Evolutionary conservation across 345 rosid genomes (phyloP).

Genomic region (Sonneratia caseolaris): DNA sequence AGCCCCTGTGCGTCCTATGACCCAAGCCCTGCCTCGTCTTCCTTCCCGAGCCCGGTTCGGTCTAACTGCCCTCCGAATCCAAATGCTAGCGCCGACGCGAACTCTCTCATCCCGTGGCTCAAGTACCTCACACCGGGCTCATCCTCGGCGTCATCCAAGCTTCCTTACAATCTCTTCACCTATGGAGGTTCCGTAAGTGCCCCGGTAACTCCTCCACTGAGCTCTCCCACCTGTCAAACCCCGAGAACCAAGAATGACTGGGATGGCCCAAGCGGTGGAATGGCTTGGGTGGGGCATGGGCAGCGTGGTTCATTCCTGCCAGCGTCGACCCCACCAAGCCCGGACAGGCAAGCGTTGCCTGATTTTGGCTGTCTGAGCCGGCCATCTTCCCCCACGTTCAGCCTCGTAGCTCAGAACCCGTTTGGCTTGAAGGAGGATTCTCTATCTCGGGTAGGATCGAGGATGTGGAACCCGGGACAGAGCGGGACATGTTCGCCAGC

Average conservation of each 20-base stretch:
- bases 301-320: not conserved
- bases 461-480: constrained; percentile 98
- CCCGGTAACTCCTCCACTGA: constrained; percentile 91
- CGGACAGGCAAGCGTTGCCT: not conserved
- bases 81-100: constrained; percentile 54
- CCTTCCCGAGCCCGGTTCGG: constrained; percentile 49
- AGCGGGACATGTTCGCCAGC: constrained; percentile 97
- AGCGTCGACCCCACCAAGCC: constrained; percentile 3
- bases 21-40: constrained; percentile 75
- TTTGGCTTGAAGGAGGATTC: constrained; percentile 51
- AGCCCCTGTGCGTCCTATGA: constrained; percentile 86
- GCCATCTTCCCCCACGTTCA: constrained; percentile 88
- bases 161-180: constrained; percentile 42
- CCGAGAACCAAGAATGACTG: constrained; percentile 51
- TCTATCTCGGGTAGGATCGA: constrained; percentile 49
- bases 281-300: constrained; percentile 19
- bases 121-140: constrained; percentile 73
- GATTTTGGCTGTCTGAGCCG: constrained; percentile 53
- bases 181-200: constrained; percentile 88
- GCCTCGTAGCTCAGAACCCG: constrained; percentile 63
- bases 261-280: constrained; percentile 36
- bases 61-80: constrained; percentile 28
- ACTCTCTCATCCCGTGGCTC: constrained; percentile 95
- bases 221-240: constrained; percentile 59
- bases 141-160: constrained; percentile 53